These are phyloP conservation scores for Lentinus tigrinus DNA, from an alignment of 768 basidiomycete genomes.

Conservation along the genomic window DNA sequence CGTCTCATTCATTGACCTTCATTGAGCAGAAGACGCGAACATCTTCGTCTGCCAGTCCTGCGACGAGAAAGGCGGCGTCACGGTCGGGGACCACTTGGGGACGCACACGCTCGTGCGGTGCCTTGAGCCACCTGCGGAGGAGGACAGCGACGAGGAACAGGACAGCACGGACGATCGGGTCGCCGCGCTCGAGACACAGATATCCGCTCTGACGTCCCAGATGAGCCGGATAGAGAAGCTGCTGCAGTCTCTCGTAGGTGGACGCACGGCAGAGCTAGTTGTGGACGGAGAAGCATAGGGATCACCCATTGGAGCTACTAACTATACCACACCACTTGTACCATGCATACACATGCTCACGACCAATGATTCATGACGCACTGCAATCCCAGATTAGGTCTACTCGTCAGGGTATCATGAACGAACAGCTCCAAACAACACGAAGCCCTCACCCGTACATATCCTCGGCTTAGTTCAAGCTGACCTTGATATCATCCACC, in stretches of 20 bases:
- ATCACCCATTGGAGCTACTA: no score
- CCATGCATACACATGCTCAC: no score
- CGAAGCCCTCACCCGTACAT: no score
- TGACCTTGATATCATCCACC: conserved; percentile 35
- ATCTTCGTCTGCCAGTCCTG: conserved; percentile 6
- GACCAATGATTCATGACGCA: no score
- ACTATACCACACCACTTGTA: no score
- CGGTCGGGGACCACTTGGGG: not conserved
- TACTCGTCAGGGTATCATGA: no score
- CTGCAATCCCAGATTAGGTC: no score
- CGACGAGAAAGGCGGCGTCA: conserved; percentile 5
- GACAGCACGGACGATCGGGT: conserved; percentile 7
- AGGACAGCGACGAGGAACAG: not conserved
- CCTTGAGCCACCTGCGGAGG: not conserved
- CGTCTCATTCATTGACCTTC: not conserved
- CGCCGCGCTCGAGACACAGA: conserved; percentile 2
- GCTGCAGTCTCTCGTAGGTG: not conserved
- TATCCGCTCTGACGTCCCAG: not conserved
- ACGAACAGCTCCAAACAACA: no score
- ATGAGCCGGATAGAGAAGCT: conserved; percentile 13
- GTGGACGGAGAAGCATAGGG: no score
- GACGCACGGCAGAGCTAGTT: no score
- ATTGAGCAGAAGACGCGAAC: not conserved
- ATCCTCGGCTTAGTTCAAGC: not conserved
- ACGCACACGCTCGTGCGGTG: conserved; percentile 12